Conservation (phyloP, 345 rosid genomes). For the Eucalyptus marginata region DNA sequence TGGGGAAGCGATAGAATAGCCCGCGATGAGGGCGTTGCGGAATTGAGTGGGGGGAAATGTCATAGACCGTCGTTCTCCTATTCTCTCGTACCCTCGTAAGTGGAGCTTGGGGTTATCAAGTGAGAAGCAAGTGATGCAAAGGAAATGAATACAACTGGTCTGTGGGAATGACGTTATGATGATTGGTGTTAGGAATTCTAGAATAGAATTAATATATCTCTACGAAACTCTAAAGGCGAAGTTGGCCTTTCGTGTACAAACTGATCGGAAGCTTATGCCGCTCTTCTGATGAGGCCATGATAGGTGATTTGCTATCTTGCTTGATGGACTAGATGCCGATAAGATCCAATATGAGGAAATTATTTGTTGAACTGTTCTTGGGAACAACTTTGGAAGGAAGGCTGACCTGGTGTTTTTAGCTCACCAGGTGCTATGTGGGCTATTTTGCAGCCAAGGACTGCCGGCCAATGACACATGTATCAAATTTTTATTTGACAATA, state of each 20-base stretch:
- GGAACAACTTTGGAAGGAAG: background rate
- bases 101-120: background rate
- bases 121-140: background rate
- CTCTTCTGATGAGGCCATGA: background rate
- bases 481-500: background rate
- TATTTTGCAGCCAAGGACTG: background rate
- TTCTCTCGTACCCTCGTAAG: background rate
- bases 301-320: background rate
- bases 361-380: background rate
- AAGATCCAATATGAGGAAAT: background rate
- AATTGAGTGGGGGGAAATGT: background rate
- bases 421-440: background rate
- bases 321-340: background rate
- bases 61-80: background rate
- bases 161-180: background rate
- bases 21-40: fast-evolving
- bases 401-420: background rate
- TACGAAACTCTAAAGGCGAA: no score
- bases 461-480: background rate
- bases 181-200: background rate
- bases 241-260: no score
- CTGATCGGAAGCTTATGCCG: background rate
- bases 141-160: background rate
- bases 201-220: no score
- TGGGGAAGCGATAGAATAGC: background rate